Percentiles rank a stretch among this genome's conserved stretches.
These are phyloP conservation scores for Lactarius vividus DNA, from an alignment of 768 basidiomycete genomes.

Conservation along the genomic window DNA sequence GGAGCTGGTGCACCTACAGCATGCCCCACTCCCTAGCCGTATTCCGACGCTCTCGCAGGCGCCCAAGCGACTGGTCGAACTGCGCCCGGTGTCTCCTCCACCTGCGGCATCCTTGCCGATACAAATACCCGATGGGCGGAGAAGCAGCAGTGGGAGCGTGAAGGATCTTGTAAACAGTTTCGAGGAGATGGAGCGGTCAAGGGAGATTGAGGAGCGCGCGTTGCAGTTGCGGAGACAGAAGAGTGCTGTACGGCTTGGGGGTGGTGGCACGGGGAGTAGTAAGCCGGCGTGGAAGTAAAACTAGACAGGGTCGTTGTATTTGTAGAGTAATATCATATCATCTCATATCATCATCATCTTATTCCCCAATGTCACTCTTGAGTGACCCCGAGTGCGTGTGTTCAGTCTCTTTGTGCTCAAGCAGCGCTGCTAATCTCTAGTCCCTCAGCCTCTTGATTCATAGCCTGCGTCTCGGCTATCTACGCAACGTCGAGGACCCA, in stretches of 20 bases:
- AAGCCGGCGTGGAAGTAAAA: slow-evolving; percentile 30
- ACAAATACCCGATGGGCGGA: slow-evolving; percentile 39
- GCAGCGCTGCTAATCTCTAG: neutral
- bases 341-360: neutral
- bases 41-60: slow-evolving; percentile 41
- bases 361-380: slow-evolving; percentile 24
- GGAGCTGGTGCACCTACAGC: slow-evolving; percentile 62
- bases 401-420: neutral
- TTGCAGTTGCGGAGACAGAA: slow-evolving; percentile 39
- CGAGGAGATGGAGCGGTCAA: slow-evolving; percentile 45
- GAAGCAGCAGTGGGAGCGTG: slow-evolving; percentile 68
- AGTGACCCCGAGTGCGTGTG: slow-evolving; percentile 27
- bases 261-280: slow-evolving; percentile 1
- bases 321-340: neutral
- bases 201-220: slow-evolving; percentile 30
- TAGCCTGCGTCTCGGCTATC: slow-evolving; percentile 76
- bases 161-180: slow-evolving; percentile 67
- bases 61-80: slow-evolving; percentile 54
- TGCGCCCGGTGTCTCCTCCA: slow-evolving; percentile 48
- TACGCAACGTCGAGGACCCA: slow-evolving; percentile 86
- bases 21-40: slow-evolving; percentile 43
- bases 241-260: slow-evolving; percentile 36
- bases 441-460: slow-evolving; percentile 69
- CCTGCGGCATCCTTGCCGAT: slow-evolving; percentile 32
- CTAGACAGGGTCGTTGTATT: neutral